Percentiles rank a stretch among this genome's conserved stretches.
phyloP scores from a whole-genome alignment of 768 basidiomycete species.

The Lactarius evosmus region DNA sequence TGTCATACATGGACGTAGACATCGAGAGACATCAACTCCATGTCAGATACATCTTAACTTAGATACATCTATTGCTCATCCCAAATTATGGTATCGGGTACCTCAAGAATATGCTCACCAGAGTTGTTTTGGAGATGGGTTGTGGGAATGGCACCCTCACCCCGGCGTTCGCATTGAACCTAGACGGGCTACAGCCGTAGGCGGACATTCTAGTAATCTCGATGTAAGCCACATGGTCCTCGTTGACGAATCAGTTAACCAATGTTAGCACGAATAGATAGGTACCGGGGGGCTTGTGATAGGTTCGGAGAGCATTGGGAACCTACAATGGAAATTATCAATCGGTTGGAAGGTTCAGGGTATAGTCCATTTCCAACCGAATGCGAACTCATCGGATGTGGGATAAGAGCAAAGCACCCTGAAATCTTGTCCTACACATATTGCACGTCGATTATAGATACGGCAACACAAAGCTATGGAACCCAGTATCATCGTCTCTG shows the following conservation, averaged over 20 bases:
- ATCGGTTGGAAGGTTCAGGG: background rate
- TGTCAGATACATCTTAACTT: conserved; percentile 11
- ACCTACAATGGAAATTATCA: conserved; percentile 8
- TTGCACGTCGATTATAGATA: background rate
- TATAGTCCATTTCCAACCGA: background rate
- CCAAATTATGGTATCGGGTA: conserved; percentile 4
- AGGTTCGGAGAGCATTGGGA: background rate
- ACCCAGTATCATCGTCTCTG: background rate
- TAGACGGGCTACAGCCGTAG: background rate
- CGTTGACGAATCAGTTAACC: background rate
- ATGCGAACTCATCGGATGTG: background rate
- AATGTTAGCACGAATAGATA: background rate
- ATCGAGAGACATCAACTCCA: conserved; percentile 19
- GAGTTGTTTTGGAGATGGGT: background rate
- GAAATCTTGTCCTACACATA: background rate
- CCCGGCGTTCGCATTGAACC: background rate
- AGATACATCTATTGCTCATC: conserved; percentile 19
- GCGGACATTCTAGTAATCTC: background rate
- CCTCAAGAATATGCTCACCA: conserved; percentile 12
- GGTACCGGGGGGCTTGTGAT: background rate
- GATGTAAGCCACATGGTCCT: background rate
- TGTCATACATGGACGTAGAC: conserved; percentile 19
- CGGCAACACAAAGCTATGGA: background rate
- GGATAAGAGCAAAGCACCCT: background rate
- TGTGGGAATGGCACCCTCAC: conserved; percentile 1